Evolutionary conservation across 164 flowering plant genomes (phyloP), one percentile per base, ranked within the genome.

Genomic region (Chimonanthus praecox): DNA sequence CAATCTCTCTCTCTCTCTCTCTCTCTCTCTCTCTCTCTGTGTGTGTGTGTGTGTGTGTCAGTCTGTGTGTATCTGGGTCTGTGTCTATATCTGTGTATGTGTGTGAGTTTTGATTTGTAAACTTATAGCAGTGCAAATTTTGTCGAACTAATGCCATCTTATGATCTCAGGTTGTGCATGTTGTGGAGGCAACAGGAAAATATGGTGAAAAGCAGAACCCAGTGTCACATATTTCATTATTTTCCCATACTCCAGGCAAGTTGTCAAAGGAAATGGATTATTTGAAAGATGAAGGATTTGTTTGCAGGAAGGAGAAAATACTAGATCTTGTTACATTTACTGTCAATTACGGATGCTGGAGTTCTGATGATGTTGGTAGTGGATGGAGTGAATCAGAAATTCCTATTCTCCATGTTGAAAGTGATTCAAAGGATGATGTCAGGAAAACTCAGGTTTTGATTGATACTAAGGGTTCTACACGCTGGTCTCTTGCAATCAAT

Each of bases 401-500:
- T 76, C 99, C 99, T 9, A 54, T 73, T 33, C 73, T 95, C 46
- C 82, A 67, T 47, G 89, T 90, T 67, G 80, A 78, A 62, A 77
- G 78, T 58, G 94, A 95, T 73, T 62, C 20, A 11, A 81, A 75
- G 47, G 80, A 16, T 5, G 84, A 83, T 70, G 75, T 64, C 54
- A 85, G 93, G 82, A 71, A 76, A 70, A 90, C 98, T 50, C 68
- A 65, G 47, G 83, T 93, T 58, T 80, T 82, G 49, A 72, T 95
- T 10, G 92, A 95, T 72, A 86, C 97, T 44, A 88, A 85, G 79
- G 70, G 76, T 75, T 90, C 99, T n/a, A 83, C 80, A 8, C 93
- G 97, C 20, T 95, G 98, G 99, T 6, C 88, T 71, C 96, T 95
- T 77, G 92, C 86, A 76, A 88, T 92, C 79, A 92, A 95, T 78